Conservation (phyloP, 2,329 filamentous ascomycete species). For the Clarireedia paspali region DNA sequence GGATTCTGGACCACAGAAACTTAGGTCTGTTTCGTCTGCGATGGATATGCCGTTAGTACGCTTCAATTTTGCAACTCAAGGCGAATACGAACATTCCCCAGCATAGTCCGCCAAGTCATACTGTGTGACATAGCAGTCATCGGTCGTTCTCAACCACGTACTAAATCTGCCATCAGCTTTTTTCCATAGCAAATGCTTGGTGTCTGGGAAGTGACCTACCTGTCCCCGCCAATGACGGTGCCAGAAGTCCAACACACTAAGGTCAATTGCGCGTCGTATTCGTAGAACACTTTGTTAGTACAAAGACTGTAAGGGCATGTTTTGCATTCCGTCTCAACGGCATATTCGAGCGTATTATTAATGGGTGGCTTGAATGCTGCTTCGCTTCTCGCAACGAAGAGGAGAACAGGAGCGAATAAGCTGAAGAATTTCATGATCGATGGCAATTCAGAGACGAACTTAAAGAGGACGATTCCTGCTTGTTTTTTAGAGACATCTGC, state of each 20-base stretch:
- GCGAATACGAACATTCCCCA: conserved; percentile 14
- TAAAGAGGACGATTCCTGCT: too few species aligned
- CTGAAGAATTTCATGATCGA: too few species aligned
- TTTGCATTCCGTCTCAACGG: conserved; percentile 18
- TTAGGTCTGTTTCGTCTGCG: conserved; percentile 11
- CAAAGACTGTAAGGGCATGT: conserved; percentile 20
- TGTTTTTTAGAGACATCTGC: too few species aligned
- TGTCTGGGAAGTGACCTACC: conserved; percentile 4
- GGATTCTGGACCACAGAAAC: conserved; percentile 13
- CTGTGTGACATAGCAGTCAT: conserved; percentile 18
- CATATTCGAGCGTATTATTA: conserved; percentile 16
- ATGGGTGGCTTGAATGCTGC: conserved; percentile 9
- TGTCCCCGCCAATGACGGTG: conserved; percentile 15
- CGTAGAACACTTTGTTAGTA: conserved; percentile 15
- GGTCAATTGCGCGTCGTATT: conserved; percentile 7
- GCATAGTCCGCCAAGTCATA: conserved; percentile 15
- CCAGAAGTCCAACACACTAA: conserved; percentile 19
- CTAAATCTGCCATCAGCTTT: neutral
- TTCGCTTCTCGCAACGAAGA: neutral
- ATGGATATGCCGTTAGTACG: neutral
- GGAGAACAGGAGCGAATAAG: neutral
- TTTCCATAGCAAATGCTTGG: neutral
- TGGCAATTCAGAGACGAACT: too few species aligned
- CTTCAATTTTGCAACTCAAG: neutral
- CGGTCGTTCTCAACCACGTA: conserved; percentile 18